Base-by-base conservation (phyloP, 768 basidiomycete species). In the Macrolepiota albuminosa region DNA sequence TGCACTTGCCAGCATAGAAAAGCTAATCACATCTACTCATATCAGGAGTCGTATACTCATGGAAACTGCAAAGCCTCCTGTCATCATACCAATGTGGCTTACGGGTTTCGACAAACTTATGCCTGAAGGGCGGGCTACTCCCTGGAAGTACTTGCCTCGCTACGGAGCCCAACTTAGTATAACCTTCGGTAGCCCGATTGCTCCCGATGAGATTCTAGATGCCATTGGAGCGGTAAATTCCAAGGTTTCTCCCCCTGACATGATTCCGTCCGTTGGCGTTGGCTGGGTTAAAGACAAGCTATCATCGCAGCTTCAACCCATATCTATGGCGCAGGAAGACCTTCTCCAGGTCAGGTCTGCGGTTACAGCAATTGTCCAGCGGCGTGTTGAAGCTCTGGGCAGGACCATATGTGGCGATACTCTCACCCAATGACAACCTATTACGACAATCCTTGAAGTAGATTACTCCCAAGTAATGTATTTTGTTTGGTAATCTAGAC, bases 71-170 rank as follows among this genome's bases (percentile, higher is more conserved):
- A 64, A 76, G n/a, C 80, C 84, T 47, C 95, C 95, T 2, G 71
- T 86, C 24, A 84, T 97, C 59, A 87, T 98, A 62, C 95, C 95
- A 2, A 91, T 97, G 81, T 98, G 93, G 93, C 76, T 98, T 13
- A 88, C 89, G 26, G 80, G 80, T 37, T 97, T 95, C 64, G 91
- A 98, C 67, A 78, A 84, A 63, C 76, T 97, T 18, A 95, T 98
- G 94, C 91, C 93, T 46, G 94, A 93, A 72, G 84, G 87, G 34
- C 85, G 95, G 21, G 66, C 76, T 2, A 88, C 84, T 66, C 94
- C 93, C 3, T 82, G 79, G 76, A 91, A 88, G 62, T 87, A 81
- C 69, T 59, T 89, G 65, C 85, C 95, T 43, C 78, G 84, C 61
- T 70, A 79, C 36, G 79, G 91, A 62, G 75, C 84, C 13, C 75